Conservation (phyloP, 176 grass and related monocot species). For the Hyparrhenia diplandra region DNA sequence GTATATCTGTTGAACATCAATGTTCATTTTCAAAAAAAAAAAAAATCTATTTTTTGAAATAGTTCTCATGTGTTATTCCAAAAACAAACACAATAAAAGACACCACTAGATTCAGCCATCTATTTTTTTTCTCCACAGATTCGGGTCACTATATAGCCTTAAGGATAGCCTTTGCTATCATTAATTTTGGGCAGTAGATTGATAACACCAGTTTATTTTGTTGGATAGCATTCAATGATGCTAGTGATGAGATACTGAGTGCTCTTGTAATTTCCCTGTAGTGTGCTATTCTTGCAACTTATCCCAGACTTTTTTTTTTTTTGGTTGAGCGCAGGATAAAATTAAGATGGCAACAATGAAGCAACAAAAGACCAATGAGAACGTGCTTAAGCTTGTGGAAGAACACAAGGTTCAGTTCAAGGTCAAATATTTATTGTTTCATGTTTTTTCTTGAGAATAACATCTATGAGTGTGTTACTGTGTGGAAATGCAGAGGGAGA, state of each 20-base stretch:
- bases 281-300: background rate
- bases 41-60: too few species aligned
- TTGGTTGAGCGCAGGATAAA: constrained; percentile 39
- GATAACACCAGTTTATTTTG: background rate
- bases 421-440: background rate
- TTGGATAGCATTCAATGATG: background rate
- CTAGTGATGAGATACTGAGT: background rate
- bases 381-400: constrained; percentile 58
- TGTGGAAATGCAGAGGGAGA: constrained; percentile 42
- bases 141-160: background rate
- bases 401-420: constrained; percentile 50
- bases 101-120: too few species aligned
- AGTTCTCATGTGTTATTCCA: too few species aligned
- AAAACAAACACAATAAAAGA: too few species aligned
- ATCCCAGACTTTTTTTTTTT: background rate
- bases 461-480: background rate
- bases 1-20: too few species aligned
- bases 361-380: constrained; percentile 53
- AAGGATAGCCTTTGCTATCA: too few species aligned
- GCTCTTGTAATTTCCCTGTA: background rate
- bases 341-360: constrained; percentile 48
- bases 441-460: background rate
- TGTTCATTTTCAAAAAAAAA: too few species aligned
- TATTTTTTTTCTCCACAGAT: background rate
- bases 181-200: background rate